Percentiles rank a stretch among this genome's conserved stretches.
These are phyloP conservation scores for Pyrrhoderma noxium DNA, from an alignment of 1,284 basidiomycete genomes.

Conservation along the genomic window DNA sequence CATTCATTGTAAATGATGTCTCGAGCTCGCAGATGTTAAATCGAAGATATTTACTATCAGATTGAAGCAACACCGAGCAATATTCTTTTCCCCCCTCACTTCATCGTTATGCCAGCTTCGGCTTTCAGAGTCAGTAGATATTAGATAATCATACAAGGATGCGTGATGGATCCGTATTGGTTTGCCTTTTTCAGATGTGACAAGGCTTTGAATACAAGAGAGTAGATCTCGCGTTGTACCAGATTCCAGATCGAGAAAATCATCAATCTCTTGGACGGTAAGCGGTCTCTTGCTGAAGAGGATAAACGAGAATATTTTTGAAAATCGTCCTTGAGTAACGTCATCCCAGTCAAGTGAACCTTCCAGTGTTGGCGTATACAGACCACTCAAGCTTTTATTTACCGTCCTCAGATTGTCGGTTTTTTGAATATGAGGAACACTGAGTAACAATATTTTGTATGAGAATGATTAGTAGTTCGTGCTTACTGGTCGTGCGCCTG, in stretches of 20 bases:
- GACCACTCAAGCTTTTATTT: too few relatives aligned
- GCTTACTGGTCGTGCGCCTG: too few relatives aligned
- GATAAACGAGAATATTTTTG: not conserved
- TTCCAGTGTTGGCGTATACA: not conserved
- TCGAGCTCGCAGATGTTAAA: slow-evolving; percentile 30
- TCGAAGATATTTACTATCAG: slow-evolving; percentile 23
- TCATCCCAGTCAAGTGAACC: not conserved
- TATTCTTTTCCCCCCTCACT: not conserved
- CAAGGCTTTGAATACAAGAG: not conserved
- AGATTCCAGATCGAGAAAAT: too few relatives aligned
- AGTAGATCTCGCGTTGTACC: too few relatives aligned
- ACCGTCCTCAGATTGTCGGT: too few relatives aligned
- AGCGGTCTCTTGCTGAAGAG: not conserved
- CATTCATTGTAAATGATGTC: slow-evolving; percentile 25
- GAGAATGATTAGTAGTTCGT: too few relatives aligned
- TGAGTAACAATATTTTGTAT: too few relatives aligned
- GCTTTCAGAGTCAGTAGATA: not conserved
- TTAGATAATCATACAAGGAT: not conserved
- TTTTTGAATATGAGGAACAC: too few relatives aligned
- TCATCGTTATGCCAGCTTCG: not conserved
- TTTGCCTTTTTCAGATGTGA: not conserved
- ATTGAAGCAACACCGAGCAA: not conserved
- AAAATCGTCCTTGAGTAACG: not conserved
- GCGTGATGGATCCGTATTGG: too few relatives aligned
- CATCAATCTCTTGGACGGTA: not conserved